A percentile compares a stretch with the other conserved stretches of the same genome.
phyloP scores from a whole-genome alignment of 2,329 filamentous ascomycete species.

The Stagonosporopsis cucurbitacearum region DNA sequence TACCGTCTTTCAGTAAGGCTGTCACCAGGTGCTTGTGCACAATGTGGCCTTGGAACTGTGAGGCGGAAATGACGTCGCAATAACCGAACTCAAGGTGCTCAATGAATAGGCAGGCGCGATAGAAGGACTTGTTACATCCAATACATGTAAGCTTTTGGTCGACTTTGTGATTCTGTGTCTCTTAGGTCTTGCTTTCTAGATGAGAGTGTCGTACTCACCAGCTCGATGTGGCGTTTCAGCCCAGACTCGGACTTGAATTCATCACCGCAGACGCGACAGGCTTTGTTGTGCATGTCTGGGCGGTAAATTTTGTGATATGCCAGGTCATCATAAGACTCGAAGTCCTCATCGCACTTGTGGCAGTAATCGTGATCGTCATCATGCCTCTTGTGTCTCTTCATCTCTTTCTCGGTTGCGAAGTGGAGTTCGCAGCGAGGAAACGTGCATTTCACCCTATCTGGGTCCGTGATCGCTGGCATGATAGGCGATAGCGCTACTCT shows the following conservation, averaged over 20 bases:
- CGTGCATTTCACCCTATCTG: slow-evolving; percentile 49
- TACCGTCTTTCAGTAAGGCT: slow-evolving; percentile 32
- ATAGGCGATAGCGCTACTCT: background rate
- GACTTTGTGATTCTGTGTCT: slow-evolving; percentile 54
- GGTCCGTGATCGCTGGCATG: slow-evolving; percentile 30
- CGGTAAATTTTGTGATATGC: slow-evolving; percentile 55
- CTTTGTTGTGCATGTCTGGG: slow-evolving; percentile 54
- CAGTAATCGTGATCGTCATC: slow-evolving; percentile 56
- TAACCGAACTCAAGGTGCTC: slow-evolving; percentile 61
- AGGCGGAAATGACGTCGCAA: slow-evolving; percentile 53
- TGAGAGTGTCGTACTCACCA: slow-evolving; percentile 46
- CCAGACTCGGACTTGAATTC: slow-evolving; percentile 63
- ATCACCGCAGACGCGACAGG: slow-evolving; percentile 63
- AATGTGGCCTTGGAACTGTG: slow-evolving; percentile 57
- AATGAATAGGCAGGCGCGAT: slow-evolving; percentile 57
- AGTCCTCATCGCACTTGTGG: slow-evolving; percentile 54
- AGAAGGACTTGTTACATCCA: slow-evolving; percentile 60
- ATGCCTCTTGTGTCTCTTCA: slow-evolving; percentile 60
- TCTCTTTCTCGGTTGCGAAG: slow-evolving; percentile 55
- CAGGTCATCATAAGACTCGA: slow-evolving; percentile 52
- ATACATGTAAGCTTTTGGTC: slow-evolving; percentile 60
- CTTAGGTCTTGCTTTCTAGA: background rate
- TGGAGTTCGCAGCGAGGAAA: slow-evolving; percentile 53
- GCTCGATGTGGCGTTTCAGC: slow-evolving; percentile 58
- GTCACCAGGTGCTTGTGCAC: slow-evolving; percentile 59